Evolutionary conservation across 768 basidiomycete species (phyloP), one percentile per base, ranked within the genome.

Genomic region (Hysterangium stoloniferum): DNA sequence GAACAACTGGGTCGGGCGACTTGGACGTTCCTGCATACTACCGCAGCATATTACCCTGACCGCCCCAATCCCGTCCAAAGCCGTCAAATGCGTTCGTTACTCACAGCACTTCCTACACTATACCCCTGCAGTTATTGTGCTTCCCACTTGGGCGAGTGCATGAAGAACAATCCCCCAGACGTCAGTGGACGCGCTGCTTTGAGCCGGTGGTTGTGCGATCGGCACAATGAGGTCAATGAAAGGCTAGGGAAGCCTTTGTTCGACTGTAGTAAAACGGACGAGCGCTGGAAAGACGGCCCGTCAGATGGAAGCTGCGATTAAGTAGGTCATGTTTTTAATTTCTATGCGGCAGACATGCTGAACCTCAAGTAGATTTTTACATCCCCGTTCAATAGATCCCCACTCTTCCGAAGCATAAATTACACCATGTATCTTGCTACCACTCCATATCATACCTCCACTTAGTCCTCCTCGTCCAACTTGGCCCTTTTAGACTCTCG

Each of bases 11-110:
- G 95, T 2, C 80, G 82, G 43, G 86, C 94, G 38, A 95, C 95
- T 1, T 97, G 95, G 95, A 85, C 92, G 13, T 98, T 98, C 76
- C 73, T 98, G 28, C 95, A 97, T 61, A 84, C 92, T 7, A 85
- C 95, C 4, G 94, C 93, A 0, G 91, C 95, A 19, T 96, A 97
- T 67, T 98, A 93, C 68, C 93, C 95, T 24, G 79, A 84, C n/a
- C 67, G 70, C 13, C 90, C 95, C 1, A 79, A 83, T 0, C 72
- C 80, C 1, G 68, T 70, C 5, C 90, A 95, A 58, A 83, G 86
- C 52, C 75, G 79, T 25, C 82, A 87, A 56, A 97, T 97, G 93
- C 70, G 89, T 29, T 72, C 76, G 58, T 74, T 98, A 22, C 67
- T 98, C 12, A 76, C 76, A 43, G 76, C 92, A 1, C 66, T 95